Base-by-base conservation (phyloP, 1,139 yeast genomes). In the Yamadazyma blattariae region DNA sequence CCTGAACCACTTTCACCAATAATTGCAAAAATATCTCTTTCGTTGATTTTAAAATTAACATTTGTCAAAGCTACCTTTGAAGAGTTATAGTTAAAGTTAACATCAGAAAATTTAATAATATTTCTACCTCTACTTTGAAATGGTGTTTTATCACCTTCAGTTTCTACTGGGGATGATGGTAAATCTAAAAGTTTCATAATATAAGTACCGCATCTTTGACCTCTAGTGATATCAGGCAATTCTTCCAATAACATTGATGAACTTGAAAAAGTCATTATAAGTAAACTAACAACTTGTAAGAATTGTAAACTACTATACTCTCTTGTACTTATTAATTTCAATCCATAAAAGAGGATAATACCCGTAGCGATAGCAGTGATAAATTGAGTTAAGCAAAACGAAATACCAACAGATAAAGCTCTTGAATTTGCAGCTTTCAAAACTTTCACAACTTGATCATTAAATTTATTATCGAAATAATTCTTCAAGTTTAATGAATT, bases 1-100 rank as follows among this genome's bases (percentile, higher is more conserved):
- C 96, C 96, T 16, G 82, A 73, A 0, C 96, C 96, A 7, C 94
- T 82, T 37, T 72, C 77, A 1, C 95, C 96, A 10, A 80, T 74
- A 4, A 87, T 56, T 1, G 84, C 90, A 26, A 82, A 64, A 1
- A 74, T 67, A 41, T 77, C 74, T 23, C 76, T 73, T 12, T 60
- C 55, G 1, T 50, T 37, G 1, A 87, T 52, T 0, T 41, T 36
- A 31, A 85, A 64, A 10, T 56, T 54, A 2, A 79, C 44, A 15
- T 65, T 51, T 2, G 57, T 55, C 26, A 80, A 59, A 35, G 43
- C 5, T 39, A 40, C 12, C 41, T 41, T 17, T 51, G 52, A 38
- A 8, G 40, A 25, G 2, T 76, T 69, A 46, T 83, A 82, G 1
- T 64, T 38, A 51, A 84, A 84, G 3, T 48, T 44, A 1, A 79